Conservation (phyloP, 2,329 filamentous ascomycete genomes). For the Monilinia aucupariae region DNA sequence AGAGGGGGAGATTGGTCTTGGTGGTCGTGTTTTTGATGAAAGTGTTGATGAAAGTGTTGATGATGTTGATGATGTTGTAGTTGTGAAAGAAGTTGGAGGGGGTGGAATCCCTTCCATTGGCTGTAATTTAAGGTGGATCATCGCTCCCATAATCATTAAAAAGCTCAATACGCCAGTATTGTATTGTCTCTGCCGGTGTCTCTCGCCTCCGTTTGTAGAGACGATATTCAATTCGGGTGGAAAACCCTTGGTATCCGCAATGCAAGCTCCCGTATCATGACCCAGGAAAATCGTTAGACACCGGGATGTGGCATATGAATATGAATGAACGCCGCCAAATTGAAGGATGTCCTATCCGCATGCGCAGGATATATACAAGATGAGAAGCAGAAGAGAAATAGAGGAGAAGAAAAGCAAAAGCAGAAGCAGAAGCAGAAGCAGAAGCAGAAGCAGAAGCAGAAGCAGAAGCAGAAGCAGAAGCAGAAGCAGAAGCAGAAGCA, state of each 20-base stretch:
- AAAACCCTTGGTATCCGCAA: slow-evolving; percentile 7
- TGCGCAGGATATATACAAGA: too few relatives aligned
- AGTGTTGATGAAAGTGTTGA: slow-evolving; percentile 6
- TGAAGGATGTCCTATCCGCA: too few relatives aligned
- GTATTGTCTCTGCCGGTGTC: not conserved
- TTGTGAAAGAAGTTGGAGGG: slow-evolving; percentile 1
- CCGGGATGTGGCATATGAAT: not conserved
- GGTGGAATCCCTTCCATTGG: slow-evolving; percentile 6
- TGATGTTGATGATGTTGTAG: not conserved
- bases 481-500: too few relatives aligned
- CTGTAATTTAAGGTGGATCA: slow-evolving; percentile 17
- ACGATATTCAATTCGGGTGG: slow-evolving; percentile 9
- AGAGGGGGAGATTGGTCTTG: slow-evolving; percentile 19
- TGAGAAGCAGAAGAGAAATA: too few relatives aligned
- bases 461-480: too few relatives aligned
- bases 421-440: too few relatives aligned
- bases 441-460: too few relatives aligned
- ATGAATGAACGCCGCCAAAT: too few relatives aligned
- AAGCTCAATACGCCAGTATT: too few relatives aligned
- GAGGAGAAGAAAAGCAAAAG: too few relatives aligned
- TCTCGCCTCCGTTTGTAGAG: slow-evolving; percentile 4
- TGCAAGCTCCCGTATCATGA: slow-evolving; percentile 14
- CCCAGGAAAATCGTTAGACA: slow-evolving; percentile 4
- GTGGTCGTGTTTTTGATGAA: slow-evolving; percentile 17
- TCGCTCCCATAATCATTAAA: not conserved